A percentile compares a stretch with the other conserved stretches of the same genome.
Conservation (phyloP, 2,329 filamentous ascomycete genomes). For the Calonectria leucothoes region DNA sequence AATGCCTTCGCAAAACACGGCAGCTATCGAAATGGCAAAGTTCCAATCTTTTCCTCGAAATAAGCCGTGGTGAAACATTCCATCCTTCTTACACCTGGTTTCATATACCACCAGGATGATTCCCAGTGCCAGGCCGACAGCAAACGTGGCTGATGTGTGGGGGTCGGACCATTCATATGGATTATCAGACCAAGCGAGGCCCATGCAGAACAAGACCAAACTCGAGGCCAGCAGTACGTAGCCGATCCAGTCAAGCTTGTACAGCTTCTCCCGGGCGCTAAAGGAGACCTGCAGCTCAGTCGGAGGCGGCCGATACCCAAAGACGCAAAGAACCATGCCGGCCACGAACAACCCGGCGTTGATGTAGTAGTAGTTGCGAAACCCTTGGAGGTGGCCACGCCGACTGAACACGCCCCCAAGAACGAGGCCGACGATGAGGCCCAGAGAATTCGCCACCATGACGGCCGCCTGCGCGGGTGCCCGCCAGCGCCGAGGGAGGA, state of each 20-base stretch:
- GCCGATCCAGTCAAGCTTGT: conserved; percentile 52
- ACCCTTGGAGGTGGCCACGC: conserved; percentile 12
- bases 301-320: conserved; percentile 24
- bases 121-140: conserved; percentile 44
- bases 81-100: conserved; percentile 48
- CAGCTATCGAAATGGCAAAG: conserved; percentile 50
- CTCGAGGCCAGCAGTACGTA: conserved; percentile 49
- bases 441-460: conserved; percentile 26
- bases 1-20: conserved; percentile 51
- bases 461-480: conserved; percentile 25
- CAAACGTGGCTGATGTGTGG: conserved; percentile 49
- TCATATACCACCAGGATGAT: conserved; percentile 48
- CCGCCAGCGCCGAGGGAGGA: conserved; percentile 27
- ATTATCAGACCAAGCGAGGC: conserved; percentile 54
- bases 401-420: conserved; percentile 16
- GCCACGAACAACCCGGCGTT: conserved; percentile 8
- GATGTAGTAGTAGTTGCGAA: conserved; percentile 31
- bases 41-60: conserved; percentile 48
- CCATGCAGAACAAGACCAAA: conserved; percentile 52
- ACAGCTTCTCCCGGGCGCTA: conserved; percentile 44
- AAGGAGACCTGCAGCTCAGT: conserved; percentile 17
- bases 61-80: conserved; percentile 55
- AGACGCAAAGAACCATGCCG: conserved; percentile 6
- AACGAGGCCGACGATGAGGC: conserved; percentile 20
- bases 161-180: conserved; percentile 53